phyloP scores from a whole-genome alignment of 2,329 filamentous ascomycete species.

The Exophiala sp. region DNA sequence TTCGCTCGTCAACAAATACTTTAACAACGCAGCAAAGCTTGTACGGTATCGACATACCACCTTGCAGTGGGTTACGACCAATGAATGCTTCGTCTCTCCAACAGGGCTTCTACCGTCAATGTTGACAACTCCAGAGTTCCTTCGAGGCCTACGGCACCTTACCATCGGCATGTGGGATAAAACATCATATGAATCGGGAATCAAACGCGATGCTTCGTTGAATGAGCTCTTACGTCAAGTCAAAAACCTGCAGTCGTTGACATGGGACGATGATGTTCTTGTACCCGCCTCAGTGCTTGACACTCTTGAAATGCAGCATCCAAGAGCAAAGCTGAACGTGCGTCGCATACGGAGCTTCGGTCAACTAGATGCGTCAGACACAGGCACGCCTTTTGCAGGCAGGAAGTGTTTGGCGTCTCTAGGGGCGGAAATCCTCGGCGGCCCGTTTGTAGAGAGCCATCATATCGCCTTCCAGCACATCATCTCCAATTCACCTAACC shows the following conservation, averaged over 20 bases:
- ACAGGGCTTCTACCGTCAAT: not conserved
- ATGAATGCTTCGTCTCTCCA: not conserved
- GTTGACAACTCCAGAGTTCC: slow-evolving; percentile 8
- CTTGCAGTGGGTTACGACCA: slow-evolving; percentile 6
- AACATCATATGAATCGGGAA: not conserved
- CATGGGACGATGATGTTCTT: slow-evolving; percentile 6
- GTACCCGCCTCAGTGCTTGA: slow-evolving; percentile 6
- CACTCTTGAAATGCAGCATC: slow-evolving; percentile 16
- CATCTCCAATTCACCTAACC: slow-evolving; percentile 10
- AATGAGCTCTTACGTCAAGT: slow-evolving; percentile 7
- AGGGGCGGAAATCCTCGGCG: not conserved
- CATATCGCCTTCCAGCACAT: slow-evolving; percentile 11
- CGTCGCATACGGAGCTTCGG: not conserved
- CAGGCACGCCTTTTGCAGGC: not conserved
- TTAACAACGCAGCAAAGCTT: slow-evolving; percentile 12
- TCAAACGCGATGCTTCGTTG: not conserved
- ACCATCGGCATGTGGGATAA: slow-evolving; percentile 2
- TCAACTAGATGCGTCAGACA: not conserved
- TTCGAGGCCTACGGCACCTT: slow-evolving; percentile 18
- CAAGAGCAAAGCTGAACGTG: slow-evolving; percentile 16
- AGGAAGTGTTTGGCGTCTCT: slow-evolving; percentile 1
- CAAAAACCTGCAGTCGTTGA: slow-evolving; percentile 17
- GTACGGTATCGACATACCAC: slow-evolving; percentile 15
- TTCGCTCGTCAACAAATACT: slow-evolving; percentile 14
- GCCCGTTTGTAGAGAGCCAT: not conserved